Evolutionary conservation across 2,329 filamentous ascomycete genomes (phyloP), one percentile per base, ranked within the genome.

Genomic region (Scytalidium sp.): DNA sequence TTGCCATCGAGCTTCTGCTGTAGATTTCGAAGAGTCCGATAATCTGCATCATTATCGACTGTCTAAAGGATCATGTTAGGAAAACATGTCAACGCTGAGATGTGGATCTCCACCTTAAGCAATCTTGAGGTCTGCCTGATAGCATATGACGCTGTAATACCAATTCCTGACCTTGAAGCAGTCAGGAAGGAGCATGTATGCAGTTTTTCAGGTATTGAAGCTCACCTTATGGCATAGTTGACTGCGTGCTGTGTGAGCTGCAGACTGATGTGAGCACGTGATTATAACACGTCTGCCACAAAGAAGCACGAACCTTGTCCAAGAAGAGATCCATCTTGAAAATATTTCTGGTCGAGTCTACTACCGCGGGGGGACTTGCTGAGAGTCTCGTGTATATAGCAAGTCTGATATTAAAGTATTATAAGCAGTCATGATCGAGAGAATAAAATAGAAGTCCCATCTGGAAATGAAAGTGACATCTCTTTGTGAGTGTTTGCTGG

Each of bases 61-160:
- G 83, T 85, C 74, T 80, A 55, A 15, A 32, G 19, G 53, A 42
- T 53, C 11, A 40, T 50, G 49, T 46, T 41, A 50, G 50, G 11
- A 27, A 27, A 23, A 15, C 41, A 20, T 32, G 20, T 7, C 19
- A 44, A 40, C 11, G 3, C 13, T 23, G 36, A 27, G 36, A 40
- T 15, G 25, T 11, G 6, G 32, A 20, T 47, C 40, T 51, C n/a
- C 62, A 80, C 79, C 69, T 87, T 89, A 51, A 96, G 74, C 11
- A 97, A 73, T 40, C 87, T 82, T 1, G 86, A 83, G 50, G 88
- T 91, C 68, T 96, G 90, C 50, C 82, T 82, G 55, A 96, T 78
- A n/a, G 91, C 89, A 71, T 91, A 96, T 36, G 79, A 83, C 46
- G 90, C 90, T 2, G 92, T 96, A 57, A 96, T 80, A 44, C 88